Conservation (phyloP, 2,329 filamentous ascomycete genomes). For the Cordyceps javanica region DNA sequence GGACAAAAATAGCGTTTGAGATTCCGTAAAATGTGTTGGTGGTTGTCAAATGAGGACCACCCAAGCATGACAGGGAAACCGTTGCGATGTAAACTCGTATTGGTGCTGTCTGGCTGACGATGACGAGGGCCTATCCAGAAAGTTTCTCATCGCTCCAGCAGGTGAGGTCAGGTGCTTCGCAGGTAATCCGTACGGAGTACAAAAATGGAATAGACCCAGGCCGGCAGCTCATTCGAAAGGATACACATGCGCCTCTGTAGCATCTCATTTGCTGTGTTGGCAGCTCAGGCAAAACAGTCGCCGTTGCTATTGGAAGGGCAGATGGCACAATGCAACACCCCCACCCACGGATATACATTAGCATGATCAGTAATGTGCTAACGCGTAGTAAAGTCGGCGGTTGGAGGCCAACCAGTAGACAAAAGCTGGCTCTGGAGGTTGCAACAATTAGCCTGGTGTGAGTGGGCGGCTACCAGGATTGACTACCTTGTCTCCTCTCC, state of each 20-base stretch:
- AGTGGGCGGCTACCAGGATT: not conserved
- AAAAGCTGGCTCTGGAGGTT: not conserved
- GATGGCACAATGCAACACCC: slow-evolving; percentile 11
- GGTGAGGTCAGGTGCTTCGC: slow-evolving; percentile 2
- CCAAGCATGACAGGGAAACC: not conserved
- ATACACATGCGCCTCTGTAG: slow-evolving; percentile 1
- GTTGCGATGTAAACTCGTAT: not conserved
- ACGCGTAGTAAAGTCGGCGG: not conserved
- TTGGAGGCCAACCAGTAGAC: not conserved
- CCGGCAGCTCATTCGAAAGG: not conserved
- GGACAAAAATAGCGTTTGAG: no score
- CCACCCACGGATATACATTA: not conserved
- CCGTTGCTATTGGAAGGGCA: slow-evolving; percentile 1
- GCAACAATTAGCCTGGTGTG: slow-evolving; percentile 8
- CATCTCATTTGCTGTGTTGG: slow-evolving; percentile 5
- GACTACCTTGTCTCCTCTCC: not conserved
- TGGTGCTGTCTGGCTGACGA: not conserved
- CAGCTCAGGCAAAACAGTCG: not conserved
- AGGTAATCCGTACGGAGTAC: not conserved
- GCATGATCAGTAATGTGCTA: not conserved
- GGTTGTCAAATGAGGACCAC: not conserved
- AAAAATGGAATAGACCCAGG: not conserved
- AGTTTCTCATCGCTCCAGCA: not conserved
- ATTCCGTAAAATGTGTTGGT: not conserved
- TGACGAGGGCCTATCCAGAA: not conserved